Conservation (phyloP, 192 early-diverging fungal genomes). For the Backusella sp. region DNA sequence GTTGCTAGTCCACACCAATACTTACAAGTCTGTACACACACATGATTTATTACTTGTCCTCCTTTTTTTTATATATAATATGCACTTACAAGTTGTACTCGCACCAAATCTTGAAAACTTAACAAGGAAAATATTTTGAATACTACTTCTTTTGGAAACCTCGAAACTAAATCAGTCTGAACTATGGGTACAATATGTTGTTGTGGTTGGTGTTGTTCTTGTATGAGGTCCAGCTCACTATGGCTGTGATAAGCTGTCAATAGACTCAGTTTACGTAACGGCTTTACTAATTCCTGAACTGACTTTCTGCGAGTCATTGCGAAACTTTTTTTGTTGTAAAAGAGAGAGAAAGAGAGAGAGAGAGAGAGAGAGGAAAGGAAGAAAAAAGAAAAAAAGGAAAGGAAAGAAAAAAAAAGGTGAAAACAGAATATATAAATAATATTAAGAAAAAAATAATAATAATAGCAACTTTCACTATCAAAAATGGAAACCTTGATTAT, state of each 20-base stretch:
- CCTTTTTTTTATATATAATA: background rate
- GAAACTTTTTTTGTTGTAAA: background rate
- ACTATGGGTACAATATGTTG: background rate
- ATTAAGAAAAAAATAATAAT: background rate
- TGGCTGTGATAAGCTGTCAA: constrained; percentile 6
- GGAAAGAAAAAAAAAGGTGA: background rate
- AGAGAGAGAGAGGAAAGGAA: background rate
- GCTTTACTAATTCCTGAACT: constrained; percentile 25
- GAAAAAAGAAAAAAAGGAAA: background rate
- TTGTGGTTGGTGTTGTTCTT: constrained; percentile 6
- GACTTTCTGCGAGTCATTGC: constrained; percentile 15
- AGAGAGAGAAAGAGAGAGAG: background rate
- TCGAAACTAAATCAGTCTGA: constrained; percentile 15
- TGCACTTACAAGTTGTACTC: constrained; percentile 30
- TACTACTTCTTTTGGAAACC: constrained; percentile 28
- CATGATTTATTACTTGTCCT: background rate
- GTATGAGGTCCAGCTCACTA: constrained; percentile 13
- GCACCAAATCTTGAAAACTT: constrained; percentile 26
- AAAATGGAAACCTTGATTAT: constrained; percentile 3
- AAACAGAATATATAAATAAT: background rate
- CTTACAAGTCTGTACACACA: constrained; percentile 23
- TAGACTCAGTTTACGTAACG: constrained; percentile 22
- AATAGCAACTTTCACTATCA: background rate
- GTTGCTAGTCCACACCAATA: constrained; percentile 24
- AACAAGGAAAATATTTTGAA: constrained; percentile 21